Base-by-base conservation (phyloP, 441 rosid genomes). In the Dalechampia spathulata region DNA sequence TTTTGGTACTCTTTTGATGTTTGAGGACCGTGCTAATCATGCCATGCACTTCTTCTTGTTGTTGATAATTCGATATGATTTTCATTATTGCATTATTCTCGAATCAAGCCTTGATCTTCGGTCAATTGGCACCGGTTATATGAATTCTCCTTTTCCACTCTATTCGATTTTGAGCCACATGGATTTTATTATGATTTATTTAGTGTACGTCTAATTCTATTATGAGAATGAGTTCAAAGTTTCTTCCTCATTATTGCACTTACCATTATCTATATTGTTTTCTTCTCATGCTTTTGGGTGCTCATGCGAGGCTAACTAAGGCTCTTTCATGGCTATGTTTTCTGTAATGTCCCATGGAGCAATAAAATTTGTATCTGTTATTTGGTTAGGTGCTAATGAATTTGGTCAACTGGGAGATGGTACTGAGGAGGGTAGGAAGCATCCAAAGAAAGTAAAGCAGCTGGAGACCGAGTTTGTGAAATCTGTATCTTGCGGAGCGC, bases 361-460 rank as follows among this genome's bases (percentile, higher is more conserved):
- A 49, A 39, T 28, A 43, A 56, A 23, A 49, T 40, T 13, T 57
- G 52, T 60, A 12, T 39, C 20, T 55, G 27, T 50, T 38, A 34
- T 48, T 52, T 44, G 67, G 52, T 48, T 59, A 92, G 98, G 97
- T 65, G 87, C 84, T 49, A 89, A 92, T 72, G 96, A 86, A 62
- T 92, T 83, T 63, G 97, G 96, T 63, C 99, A 89, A 73, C 68
- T 92, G 76, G 99, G 99, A 63, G 99, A 92, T 80, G 97, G 99
- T 58, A 79, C 87, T 14, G 99, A 93, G 81, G 82, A 80, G 63
- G 78, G 77, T 30, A 78, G 85, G 71, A 89, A 86, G 63, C 56
- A 73, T 66, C 97, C 99, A 21, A 67, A 73, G 67, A 89, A 83
- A 70, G 93, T 93, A 58, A 83, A 81, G 67, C 90, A 80, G 52